Conservation (phyloP, 345 rosid species). For the Kernera saxatilis region DNA sequence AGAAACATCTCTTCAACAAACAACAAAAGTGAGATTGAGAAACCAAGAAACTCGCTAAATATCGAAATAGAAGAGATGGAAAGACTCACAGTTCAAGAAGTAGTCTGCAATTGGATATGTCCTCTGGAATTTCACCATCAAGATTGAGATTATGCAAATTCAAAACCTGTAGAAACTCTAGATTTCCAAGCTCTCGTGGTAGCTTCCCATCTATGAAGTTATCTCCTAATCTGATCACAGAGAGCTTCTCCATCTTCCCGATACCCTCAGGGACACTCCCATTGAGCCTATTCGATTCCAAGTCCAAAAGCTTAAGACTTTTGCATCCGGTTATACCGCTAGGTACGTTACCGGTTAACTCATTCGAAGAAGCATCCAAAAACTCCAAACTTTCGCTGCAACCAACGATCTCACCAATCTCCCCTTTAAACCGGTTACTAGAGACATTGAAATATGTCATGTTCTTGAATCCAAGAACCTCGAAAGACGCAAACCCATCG, state of each 20-base stretch:
- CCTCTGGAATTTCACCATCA: conserved; percentile 52
- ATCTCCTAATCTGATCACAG: conserved; percentile 61
- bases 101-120: conserved; percentile 61
- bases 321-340: conserved; percentile 51
- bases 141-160: conserved; percentile 77
- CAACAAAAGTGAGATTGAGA: conserved; percentile 39
- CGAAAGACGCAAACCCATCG: conserved; percentile 59
- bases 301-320: conserved; percentile 63
- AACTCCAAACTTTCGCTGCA: conserved; percentile 57
- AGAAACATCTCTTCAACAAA: conserved; percentile 72
- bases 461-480: conserved; percentile 49
- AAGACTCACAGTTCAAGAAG: conserved; percentile 81
- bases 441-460: conserved; percentile 65
- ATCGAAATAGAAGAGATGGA: not conserved
- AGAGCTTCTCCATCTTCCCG: conserved; percentile 45
- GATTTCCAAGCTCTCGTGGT: conserved; percentile 50
- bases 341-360: conserved; percentile 54
- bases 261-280: conserved; percentile 60
- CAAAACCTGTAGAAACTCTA: conserved; percentile 62
- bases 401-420: conserved; percentile 42
- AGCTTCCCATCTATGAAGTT: conserved; percentile 58
- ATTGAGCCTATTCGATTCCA: conserved; percentile 64
- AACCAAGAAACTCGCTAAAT: not conserved
- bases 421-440: conserved; percentile 54
- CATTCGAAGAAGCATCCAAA: conserved; percentile 73